Conservation (phyloP, 257 asterid species). For the Asclepias syriaca region DNA sequence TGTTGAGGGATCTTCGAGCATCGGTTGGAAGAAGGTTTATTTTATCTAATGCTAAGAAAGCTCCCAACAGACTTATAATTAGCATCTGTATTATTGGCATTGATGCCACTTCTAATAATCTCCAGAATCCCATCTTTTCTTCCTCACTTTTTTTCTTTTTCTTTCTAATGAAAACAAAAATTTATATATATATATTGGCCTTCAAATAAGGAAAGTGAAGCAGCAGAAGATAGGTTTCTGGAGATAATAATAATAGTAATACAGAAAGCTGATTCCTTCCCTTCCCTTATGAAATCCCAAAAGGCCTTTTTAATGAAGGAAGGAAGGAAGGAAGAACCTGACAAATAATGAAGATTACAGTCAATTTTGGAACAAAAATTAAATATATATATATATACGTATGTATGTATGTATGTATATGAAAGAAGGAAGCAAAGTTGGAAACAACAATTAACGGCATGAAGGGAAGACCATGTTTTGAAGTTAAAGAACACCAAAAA, state of each 20-base stretch:
- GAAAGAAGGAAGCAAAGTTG: neutral
- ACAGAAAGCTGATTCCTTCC: neutral
- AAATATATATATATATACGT: neutral
- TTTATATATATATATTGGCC: no score
- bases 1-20: constrained; percentile 59
- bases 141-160: no score
- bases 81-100: constrained; percentile 85
- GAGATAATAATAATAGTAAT: no score
- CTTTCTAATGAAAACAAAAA: no score
- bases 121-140: constrained; percentile 59
- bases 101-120: constrained; percentile 70
- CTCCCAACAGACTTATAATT: constrained; percentile 60
- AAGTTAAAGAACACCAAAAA: neutral
- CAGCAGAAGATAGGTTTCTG: neutral
- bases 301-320: constrained; percentile 1
- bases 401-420: neutral
- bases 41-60: constrained; percentile 73
- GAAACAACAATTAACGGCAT: neutral
- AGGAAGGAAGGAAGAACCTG: constrained; percentile 26
- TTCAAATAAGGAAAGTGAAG: constrained; percentile 1
- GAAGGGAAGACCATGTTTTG: no score
- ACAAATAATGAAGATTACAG: neutral
- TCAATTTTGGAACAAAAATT: neutral
- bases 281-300: neutral
- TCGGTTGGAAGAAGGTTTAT: constrained; percentile 58